A percentile compares a stretch with the other conserved stretches of the same genome.
These are phyloP conservation scores for Monascus ruber DNA, from an alignment of 2,329 filamentous ascomycete species.

Conservation along the genomic window DNA sequence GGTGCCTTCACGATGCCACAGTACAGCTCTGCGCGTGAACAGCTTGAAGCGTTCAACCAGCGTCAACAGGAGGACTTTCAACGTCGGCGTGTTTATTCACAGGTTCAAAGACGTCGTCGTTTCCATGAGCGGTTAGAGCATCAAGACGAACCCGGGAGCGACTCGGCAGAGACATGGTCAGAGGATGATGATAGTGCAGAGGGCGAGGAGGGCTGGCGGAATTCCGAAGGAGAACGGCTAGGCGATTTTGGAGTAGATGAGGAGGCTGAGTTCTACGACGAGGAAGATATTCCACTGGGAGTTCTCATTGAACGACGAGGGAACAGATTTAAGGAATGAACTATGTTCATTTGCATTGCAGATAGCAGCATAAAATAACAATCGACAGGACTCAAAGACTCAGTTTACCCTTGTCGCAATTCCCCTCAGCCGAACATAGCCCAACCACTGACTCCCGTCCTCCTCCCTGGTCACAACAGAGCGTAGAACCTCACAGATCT, in stretches of 20 bases:
- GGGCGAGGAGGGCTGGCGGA: conserved; percentile 52
- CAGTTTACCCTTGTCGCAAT: conserved; percentile 6
- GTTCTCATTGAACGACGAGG: conserved; percentile 37
- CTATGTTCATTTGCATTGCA: not conserved
- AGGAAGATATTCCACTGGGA: conserved; percentile 49
- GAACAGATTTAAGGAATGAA: conserved; percentile 3
- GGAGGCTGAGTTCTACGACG: conserved; percentile 52
- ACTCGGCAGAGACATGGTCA: conserved; percentile 9
- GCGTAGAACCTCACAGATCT: conserved; percentile 45
- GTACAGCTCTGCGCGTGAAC: conserved; percentile 27
- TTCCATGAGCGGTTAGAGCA: conserved; percentile 29
- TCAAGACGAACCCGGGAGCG: conserved; percentile 5
- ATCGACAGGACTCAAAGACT: not conserved
- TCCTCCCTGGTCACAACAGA: conserved; percentile 44
- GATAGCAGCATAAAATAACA: not conserved
- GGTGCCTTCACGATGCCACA: conserved; percentile 14
- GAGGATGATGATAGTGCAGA: conserved; percentile 20
- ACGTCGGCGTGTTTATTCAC: conserved; percentile 2
- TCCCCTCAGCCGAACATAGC: conserved; percentile 36
- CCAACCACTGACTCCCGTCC: conserved; percentile 44
- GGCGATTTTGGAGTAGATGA: conserved; percentile 56
- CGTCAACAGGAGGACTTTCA: conserved; percentile 16
- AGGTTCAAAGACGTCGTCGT: conserved; percentile 27
- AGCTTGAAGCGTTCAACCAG: conserved; percentile 42
- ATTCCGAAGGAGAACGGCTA: conserved; percentile 51